Evolutionary conservation across 1,139 yeast species (phyloP), one percentile per base, ranked within the genome.

Genomic region (Yamadazyma sp.): DNA sequence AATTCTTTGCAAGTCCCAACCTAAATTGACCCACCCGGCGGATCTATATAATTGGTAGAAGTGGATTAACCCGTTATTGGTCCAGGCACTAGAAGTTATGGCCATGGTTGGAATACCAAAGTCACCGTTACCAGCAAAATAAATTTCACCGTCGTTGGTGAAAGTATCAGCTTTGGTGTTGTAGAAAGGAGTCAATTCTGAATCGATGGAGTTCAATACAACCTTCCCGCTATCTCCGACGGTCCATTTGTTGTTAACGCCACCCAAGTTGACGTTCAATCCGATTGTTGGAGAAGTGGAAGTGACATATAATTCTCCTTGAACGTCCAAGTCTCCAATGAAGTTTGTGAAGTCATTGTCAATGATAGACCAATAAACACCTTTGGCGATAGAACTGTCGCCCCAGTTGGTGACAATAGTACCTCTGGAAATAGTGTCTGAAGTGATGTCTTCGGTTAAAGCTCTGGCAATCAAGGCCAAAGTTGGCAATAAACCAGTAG

Each of bases 361-460:
- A 37, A 64, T 47, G 26, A 65, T 58, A 18, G 71, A 64, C 62
- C 63, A 65, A 44, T 55, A 62, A 14, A 54, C 66, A 35, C 61
- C 64, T 9, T 54, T 51, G n/a, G 53, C 47, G 36, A 66, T 51
- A 7, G 46, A 48, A n/a, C 61, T 50, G 41, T 54, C 61, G 14
- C 62, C 65, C 36, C 59, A 48, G 23, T 44, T 36, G 36, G 58
- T 45, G 27, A 47, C 42, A 29, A 57, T 36, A 15, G 59, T 43
- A 22, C 62, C 64, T 20, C 46, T 42, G 28, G 53, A 41, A 30
- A 50, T 42, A 25, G 54, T 50, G 33, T 50, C 46, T 33, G 46
- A 35, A 26, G 45, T 42, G 23, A 50, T 45, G 24, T 49, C 53
- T 34, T 42, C 34, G 4, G 53, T 33, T 35, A 50, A 37, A 31